Evolutionary conservation across 2,329 filamentous ascomycete species (phyloP), one percentile per base, ranked within the genome.

Genomic region (Aspergillus amoenus): DNA sequence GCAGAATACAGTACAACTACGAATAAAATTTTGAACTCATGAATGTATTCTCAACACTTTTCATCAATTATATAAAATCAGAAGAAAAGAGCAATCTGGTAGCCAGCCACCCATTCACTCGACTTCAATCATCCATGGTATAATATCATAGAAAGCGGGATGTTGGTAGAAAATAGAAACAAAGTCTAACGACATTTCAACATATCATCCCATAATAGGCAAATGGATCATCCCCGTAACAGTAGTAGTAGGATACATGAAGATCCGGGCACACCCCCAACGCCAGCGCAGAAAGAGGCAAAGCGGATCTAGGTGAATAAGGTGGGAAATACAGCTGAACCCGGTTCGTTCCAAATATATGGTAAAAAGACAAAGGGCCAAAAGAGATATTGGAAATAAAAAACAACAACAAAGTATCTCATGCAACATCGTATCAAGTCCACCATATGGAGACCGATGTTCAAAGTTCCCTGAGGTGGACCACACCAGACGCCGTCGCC

Each of bases 241-340:
- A 22, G 40, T 32, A 59, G 58, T 39, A 54, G 63, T 66, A 69
- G 59, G 66, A 61, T 70, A 70, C 68, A 70, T 61, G 60, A 64
- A 64, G 48, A 51, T 55, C 60, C 52, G 41, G 55, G 53, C 40
- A 18, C 30, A 49, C 18, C 42, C 42, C 49, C 40, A 43, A 53
- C 30, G 52, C 47, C 50, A 55, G 48, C 48, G 54, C 50, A 56
- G 48, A 45, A 46, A 17, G 45, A 27, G 18, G 30, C 9, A 37
- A 30, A n/a, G 30, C 45, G 40, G 37, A 34, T 55, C 46, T 45
- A 50, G 15, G 32, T 42, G 17, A 21, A 43, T 37, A 34, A 41
- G 41, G 53, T 27, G 15, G 15, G 21, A 48, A 60, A 53, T 46
- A 55, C 42, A 55, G 48, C 30, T 58, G 49, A 52, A 47, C 57